These are phyloP conservation scores for Aspergillus ellipticus DNA, from an alignment of 495 filamentous ascomycete species.

Conservation along the genomic window DNA sequence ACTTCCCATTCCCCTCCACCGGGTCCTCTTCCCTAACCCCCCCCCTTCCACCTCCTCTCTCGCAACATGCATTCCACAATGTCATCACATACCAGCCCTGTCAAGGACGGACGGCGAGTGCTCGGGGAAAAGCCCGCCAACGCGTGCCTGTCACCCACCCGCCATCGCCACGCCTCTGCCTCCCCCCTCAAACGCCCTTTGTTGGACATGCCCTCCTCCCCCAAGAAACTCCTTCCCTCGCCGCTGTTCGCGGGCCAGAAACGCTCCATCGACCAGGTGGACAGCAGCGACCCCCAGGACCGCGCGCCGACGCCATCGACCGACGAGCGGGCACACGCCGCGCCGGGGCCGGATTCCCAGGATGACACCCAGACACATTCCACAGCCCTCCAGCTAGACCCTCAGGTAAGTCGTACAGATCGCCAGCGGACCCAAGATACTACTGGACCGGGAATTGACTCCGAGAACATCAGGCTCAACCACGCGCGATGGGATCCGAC, in stretches of 20 bases:
- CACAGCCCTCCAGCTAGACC: background rate
- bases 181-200: slow-evolving; percentile 35
- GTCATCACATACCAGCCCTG: slow-evolving; percentile 29
- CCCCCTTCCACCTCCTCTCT: slow-evolving; percentile 1
- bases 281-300: slow-evolving; percentile 23
- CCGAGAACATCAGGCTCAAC: background rate
- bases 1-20: background rate
- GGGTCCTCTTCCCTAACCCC: background rate
- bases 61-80: slow-evolving; percentile 26
- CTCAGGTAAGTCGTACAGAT: background rate
- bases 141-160: slow-evolving; percentile 43
- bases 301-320: slow-evolving; percentile 7
- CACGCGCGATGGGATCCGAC: background rate
- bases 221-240: slow-evolving; percentile 38
- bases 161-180: slow-evolving; percentile 20
- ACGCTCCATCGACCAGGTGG: slow-evolving; percentile 40
- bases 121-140: slow-evolving; percentile 45
- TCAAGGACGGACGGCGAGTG: slow-evolving; percentile 43
- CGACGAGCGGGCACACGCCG: background rate
- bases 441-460: background rate
- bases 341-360: background rate
- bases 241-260: slow-evolving; percentile 42
- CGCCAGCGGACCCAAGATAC: background rate
- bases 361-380: background rate
- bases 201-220: slow-evolving; percentile 20